phyloP scores from a whole-genome alignment of 768 basidiomycete species.

The Boletellus sp. region DNA sequence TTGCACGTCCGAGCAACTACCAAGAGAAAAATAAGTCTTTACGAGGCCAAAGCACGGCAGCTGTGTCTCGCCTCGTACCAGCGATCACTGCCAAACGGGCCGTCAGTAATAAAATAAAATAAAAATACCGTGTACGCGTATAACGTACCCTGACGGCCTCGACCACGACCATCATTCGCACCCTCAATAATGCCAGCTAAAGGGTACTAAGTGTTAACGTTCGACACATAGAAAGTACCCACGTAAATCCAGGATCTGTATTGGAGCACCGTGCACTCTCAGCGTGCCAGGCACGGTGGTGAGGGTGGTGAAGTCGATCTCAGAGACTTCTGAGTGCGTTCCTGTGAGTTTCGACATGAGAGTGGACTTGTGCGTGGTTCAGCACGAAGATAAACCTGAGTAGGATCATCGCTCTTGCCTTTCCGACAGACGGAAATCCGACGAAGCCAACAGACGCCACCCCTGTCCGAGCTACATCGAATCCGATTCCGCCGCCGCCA shows the following conservation, averaged over 20 bases:
- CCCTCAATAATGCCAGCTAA: conserved; percentile 97
- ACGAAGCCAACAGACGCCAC: conserved; percentile 95
- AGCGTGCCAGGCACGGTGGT: conserved; percentile 95
- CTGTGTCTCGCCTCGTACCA: conserved; percentile 42
- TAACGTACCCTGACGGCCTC: conserved; percentile 85
- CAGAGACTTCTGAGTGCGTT: conserved; percentile 93
- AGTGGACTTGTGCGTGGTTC: conserved; percentile 58
- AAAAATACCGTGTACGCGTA: conserved; percentile 17
- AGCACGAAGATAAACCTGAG: conserved; percentile 1
- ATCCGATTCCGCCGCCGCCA: conserved; percentile 86
- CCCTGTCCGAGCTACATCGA: conserved; percentile 98
- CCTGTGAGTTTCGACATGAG: conserved; percentile 96
- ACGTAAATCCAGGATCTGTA: conserved; percentile 93
- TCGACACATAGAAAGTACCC: conserved; percentile 27
- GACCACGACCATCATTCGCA: conserved; percentile 91
- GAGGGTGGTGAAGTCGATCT: conserved; percentile 94
- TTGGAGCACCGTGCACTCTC: conserved; percentile 92
- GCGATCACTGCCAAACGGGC: conserved; percentile 55
- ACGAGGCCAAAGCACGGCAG: conserved; percentile 4
- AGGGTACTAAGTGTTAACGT: conserved; percentile 14
- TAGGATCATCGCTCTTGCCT: conserved; percentile 43
- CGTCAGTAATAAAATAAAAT: no score
- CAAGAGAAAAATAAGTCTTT: conserved; percentile 1
- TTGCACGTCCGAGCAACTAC: conserved; percentile 96
- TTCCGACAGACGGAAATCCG: conserved; percentile 92